phyloP scores from a whole-genome alignment of 169 alveolate species.

The Cytauxzoon felis region DNA sequence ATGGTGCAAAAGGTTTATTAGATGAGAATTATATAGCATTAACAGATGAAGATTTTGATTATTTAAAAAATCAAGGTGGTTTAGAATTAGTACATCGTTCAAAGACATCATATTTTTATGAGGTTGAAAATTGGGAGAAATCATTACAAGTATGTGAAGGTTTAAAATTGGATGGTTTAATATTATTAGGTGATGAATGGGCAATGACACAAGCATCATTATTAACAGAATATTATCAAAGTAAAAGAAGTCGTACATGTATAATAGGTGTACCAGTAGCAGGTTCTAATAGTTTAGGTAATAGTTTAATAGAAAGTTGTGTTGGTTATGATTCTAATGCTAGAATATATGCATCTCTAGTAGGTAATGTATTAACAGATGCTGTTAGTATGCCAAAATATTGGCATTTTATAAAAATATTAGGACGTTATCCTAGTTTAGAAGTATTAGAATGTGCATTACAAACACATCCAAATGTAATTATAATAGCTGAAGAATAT shows the following conservation, averaged over 20 bases:
- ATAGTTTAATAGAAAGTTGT: conserved; percentile 86
- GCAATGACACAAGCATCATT: conserved; percentile 91
- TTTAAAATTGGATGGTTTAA: conserved; percentile 88
- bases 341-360: conserved; percentile 90
- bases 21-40: conserved; percentile 84
- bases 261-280: conserved; percentile 95
- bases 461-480: conserved; percentile 95
- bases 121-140: conserved; percentile 56
- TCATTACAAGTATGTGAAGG: conserved; percentile 78
- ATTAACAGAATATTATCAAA: conserved; percentile 85
- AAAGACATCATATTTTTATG: conserved; percentile 66
- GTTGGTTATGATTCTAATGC: conserved; percentile 97
- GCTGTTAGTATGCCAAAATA: conserved; percentile 96
- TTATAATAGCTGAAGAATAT: conserved; percentile 92
- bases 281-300: conserved; percentile 88
- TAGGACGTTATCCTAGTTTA: conserved; percentile 97
- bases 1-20: conserved; percentile 86
- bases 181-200: conserved; percentile 93
- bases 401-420: conserved; percentile 95
- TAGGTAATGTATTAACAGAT: conserved; percentile 97
- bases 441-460: conserved; percentile 93
- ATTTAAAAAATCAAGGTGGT: conserved; percentile 94
- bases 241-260: conserved; percentile 79
- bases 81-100: conserved; percentile 88
- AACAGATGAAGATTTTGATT: conserved; percentile 82